A percentile compares a stretch with the other conserved stretches of the same genome.
Conservation (phyloP, 257 asterid genomes). For the Primulina huaijiensis region DNA sequence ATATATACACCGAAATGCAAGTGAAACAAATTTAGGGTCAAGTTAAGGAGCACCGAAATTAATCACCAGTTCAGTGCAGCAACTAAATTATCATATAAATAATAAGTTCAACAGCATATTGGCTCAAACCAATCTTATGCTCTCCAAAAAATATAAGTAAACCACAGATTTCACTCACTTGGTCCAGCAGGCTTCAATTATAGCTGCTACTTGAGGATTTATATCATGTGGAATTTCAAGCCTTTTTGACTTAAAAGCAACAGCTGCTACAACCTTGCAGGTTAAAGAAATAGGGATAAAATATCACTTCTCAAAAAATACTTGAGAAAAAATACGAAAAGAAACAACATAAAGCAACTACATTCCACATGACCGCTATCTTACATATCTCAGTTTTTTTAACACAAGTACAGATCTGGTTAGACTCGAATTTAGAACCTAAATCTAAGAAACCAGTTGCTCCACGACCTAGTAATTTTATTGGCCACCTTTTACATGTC, state of each 20-base stretch:
- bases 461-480: neutral
- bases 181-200: conserved; percentile 87
- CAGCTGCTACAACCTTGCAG: conserved; percentile 91
- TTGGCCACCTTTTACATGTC: neutral
- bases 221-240: conserved; percentile 73
- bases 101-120: neutral
- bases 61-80: conserved; percentile 10
- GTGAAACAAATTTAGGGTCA: conserved; percentile 1
- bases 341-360: conserved; percentile 3
- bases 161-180: conserved; percentile 50
- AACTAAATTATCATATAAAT: conserved; percentile 2
- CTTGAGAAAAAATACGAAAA: conserved; percentile 15
- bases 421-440: neutral
- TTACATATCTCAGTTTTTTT: neutral
- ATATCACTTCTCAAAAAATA: conserved; percentile 9
- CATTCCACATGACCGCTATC: too few species aligned
- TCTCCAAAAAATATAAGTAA: conserved; percentile 13
- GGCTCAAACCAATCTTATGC: conserved; percentile 21
- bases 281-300: conserved; percentile 17
- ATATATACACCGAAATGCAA: conserved; percentile 1
- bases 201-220: conserved; percentile 71
- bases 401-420: neutral
- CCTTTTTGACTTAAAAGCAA: conserved; percentile 75
- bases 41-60: neutral
- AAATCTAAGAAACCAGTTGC: neutral